Evolutionary conservation across 2,329 filamentous ascomycete species (phyloP), one percentile per base, ranked within the genome.

Genomic region (Epichloe coenophiala): DNA sequence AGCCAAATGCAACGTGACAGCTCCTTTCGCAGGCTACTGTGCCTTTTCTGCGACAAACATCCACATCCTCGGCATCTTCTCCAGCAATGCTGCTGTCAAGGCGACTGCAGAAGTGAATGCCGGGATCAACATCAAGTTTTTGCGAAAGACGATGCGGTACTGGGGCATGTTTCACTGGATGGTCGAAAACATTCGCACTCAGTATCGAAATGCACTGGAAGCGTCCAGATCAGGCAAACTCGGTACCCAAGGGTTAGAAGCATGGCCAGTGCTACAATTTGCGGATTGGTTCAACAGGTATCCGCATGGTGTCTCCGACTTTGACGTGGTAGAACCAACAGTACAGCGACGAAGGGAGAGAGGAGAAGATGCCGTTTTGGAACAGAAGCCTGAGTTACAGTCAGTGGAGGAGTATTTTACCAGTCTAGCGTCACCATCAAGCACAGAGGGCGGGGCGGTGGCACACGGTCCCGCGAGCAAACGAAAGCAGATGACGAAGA

Each of bases 81-180:
- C 88, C 4, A 87, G 88, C 55, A 90, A 94, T 56, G 71, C 81
- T 15, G 71, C 79, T 11, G 76, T 94, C 47, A 87, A 95, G 63
- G 76, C 78, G 12, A 78, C 80, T 8, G 88, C 88, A 8, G 95
- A 94, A 68, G 81, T 83, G 56, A 90, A 95, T 60, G 72, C 96
- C 15, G 82, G 86, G 1, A 86, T 83, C 56, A 97, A 95, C 57
- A 85, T 97, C 59, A 87, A 85, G 61, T 97, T 93, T 60, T 70
- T 98, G 43, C 84, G 85, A 50, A 93, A 88, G 67, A 95, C 97
- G 87, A 96, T 95, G 72, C 87, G 87, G 53, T 90, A 93, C 61
- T 98, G 93, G 93, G 93, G 91, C 53, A 95, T 96, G 85, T 96
- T 97, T 63, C 88, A 95, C 63, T 96, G 89, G 70, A 90, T 97